Evolutionary conservation across 225 moss, liverwort and hornwort species (phyloP).

Genomic region (Polytrichum commune): DNA sequence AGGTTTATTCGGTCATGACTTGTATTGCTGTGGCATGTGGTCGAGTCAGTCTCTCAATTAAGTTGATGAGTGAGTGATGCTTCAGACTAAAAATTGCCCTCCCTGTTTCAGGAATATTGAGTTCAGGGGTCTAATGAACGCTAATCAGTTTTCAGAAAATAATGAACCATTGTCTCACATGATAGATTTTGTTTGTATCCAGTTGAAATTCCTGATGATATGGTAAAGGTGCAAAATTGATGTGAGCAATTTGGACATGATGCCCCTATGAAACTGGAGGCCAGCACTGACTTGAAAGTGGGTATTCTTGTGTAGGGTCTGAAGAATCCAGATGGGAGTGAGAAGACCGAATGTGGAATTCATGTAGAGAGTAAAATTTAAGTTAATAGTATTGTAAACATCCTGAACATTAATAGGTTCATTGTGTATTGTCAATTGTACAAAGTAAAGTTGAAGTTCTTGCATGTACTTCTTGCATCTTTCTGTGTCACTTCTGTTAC

Average conservation of each 20-base stretch:
- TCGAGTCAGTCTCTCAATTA: too few relatives aligned
- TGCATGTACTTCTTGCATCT: background rate
- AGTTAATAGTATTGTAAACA: background rate
- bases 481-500: too few relatives aligned
- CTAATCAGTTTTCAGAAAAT: too few relatives aligned
- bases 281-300: background rate
- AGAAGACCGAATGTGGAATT: constrained; percentile 94
- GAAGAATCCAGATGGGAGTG: constrained; percentile 74
- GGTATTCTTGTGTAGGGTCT: constrained; percentile 54
- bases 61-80: background rate
- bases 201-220: too few relatives aligned
- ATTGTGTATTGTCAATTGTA: background rate
- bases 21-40: background rate
- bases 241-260: too few relatives aligned
- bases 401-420: too few relatives aligned
- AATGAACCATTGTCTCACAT: too few relatives aligned
- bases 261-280: background rate
- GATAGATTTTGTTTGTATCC: too few relatives aligned
- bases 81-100: background rate
- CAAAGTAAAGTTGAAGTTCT: background rate
- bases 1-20: too few relatives aligned
- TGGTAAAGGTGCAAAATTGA: too few relatives aligned
- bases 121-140: background rate
- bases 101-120: background rate
- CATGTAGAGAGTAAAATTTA: constrained; percentile 46